Percentiles rank a stretch among this genome's conserved stretches.
phyloP scores from a whole-genome alignment of 495 filamentous ascomycete genomes.

The Annulohypoxylon nitens region DNA sequence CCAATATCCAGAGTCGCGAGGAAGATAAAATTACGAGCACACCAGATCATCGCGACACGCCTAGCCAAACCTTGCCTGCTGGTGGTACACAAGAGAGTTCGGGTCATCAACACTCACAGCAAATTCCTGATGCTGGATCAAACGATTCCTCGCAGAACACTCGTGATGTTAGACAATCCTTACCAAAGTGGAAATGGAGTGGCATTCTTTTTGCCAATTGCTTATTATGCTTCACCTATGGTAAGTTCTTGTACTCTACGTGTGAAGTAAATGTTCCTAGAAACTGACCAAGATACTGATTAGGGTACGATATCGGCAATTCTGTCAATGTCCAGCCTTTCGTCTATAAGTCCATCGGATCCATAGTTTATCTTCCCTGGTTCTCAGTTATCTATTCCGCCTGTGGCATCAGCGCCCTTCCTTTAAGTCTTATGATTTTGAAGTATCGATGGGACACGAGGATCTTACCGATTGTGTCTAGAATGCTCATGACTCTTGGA shows the following conservation, averaged over 20 bases:
- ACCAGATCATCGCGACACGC: background rate
- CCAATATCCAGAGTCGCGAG: background rate
- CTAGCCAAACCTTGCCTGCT: background rate
- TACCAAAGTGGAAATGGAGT: slow-evolving; percentile 27
- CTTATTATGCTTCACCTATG: slow-evolving; percentile 23
- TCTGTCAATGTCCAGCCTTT: slow-evolving; percentile 33
- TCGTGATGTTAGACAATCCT: slow-evolving; percentile 9
- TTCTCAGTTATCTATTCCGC: slow-evolving; percentile 59
- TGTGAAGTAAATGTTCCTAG: background rate
- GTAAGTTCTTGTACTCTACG: background rate
- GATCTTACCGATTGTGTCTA: slow-evolving; percentile 61
- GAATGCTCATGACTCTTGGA: slow-evolving; percentile 65
- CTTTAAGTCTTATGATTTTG: slow-evolving; percentile 60
- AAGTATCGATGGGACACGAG: slow-evolving; percentile 66
- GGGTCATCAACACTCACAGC: background rate
- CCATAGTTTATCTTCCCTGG: slow-evolving; percentile 46
- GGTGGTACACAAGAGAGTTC: background rate
- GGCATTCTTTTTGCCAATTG: slow-evolving; percentile 30
- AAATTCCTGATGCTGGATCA: background rate
- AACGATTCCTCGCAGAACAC: background rate
- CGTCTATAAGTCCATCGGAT: slow-evolving; percentile 40
- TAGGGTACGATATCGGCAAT: slow-evolving; percentile 43
- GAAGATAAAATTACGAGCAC: background rate
- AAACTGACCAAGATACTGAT: background rate
- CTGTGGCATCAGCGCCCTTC: slow-evolving; percentile 58